Base-by-base conservation (phyloP, 1,284 basidiomycete species). In the Serendipita sp. region DNA sequence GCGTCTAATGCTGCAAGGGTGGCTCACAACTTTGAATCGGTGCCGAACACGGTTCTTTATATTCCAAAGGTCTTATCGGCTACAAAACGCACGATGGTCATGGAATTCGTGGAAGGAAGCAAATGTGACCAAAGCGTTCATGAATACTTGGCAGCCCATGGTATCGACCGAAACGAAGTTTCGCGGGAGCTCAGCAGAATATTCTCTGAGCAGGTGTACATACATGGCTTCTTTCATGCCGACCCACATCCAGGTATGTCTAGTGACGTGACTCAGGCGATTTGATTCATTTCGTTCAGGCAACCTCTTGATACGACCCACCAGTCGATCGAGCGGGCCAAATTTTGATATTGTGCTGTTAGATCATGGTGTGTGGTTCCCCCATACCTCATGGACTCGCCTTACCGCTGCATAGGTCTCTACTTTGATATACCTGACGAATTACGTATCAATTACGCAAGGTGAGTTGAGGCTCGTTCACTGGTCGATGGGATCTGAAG, bases 131-230 rank as follows among this genome's bases (percentile, higher is more conserved):
- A 67, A 67, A 55, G 53, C 68, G 71, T 74, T 73, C 68, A 82
- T 62, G 79, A 79, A 61, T 99, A 91, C 72, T 79, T 99, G 5
- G 85, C 88, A 41, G 75, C 84, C 50, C 81, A 93, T 67, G 78
- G 84, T 62, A 98, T 99, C 68, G 93, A 99, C 73, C 81, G 95
- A 62, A 99, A 97, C 70, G 87, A 88, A 70, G 93, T 97, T 47
- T 87, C 91, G 2, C 77, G 96, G 66, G 93, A 97, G 73, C 76
- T 95, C n/a, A 82, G 87, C 3, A 76, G 86, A 65, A 91, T 95
- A 70, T 98, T 98, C 70, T 88, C 85, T 60, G 87, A 86, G 70
- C 99, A 99, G 96, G 91, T 99, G 22, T 97, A 98, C 70, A 73
- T 97, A 44, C 91, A 97, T 71, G 95, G 95, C 42, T 93, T 84